A percentile compares a stretch with the other conserved stretches of the same genome.
Evolutionary conservation across 345 rosid species (phyloP).

Genomic region (Erysimum cheiranthoides): DNA sequence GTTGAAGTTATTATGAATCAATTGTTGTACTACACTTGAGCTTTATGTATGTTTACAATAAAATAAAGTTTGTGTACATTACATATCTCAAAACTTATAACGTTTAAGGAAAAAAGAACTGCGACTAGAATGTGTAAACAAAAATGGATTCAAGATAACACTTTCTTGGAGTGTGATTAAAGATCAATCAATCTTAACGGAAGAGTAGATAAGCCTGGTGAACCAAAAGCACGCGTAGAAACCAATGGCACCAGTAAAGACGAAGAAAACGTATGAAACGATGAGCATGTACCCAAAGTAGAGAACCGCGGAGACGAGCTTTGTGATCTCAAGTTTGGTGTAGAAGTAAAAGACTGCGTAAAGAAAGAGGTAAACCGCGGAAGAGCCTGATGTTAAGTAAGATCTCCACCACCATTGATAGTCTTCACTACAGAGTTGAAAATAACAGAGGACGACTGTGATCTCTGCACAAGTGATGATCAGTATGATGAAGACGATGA

Average conservation of each 20-base stretch:
- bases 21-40: not conserved
- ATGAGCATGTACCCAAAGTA: slow-evolving; percentile 94
- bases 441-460: slow-evolving; percentile 89
- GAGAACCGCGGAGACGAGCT: slow-evolving; percentile 72
- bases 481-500: slow-evolving; percentile 80
- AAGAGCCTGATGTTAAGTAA: slow-evolving; percentile 85
- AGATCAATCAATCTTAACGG: slow-evolving; percentile 73
- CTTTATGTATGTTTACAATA: slow-evolving; percentile 4
- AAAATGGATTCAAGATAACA: not conserved
- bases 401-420: slow-evolving; percentile 99
- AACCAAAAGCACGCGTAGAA: slow-evolving; percentile 95
- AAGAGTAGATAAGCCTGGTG: slow-evolving; percentile 85
- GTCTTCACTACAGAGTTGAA: slow-evolving; percentile 95
- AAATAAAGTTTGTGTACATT: not conserved
- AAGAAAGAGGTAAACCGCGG: slow-evolving; percentile 86
- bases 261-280: slow-evolving; percentile 77
- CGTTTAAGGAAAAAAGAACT: not conserved
- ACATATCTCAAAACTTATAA: not conserved
- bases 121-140: slow-evolving; percentile 19
- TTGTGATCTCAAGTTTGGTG: slow-evolving; percentile 90
- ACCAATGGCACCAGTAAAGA: slow-evolving; percentile 79
- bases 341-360: slow-evolving; percentile 89
- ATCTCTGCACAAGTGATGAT: slow-evolving; percentile 88
- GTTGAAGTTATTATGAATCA: not conserved
- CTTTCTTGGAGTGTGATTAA: slow-evolving; percentile 7